These are phyloP conservation scores for Trichoderma aggressivum DNA, from an alignment of 2,329 filamentous ascomycete species.

Conservation along the genomic window DNA sequence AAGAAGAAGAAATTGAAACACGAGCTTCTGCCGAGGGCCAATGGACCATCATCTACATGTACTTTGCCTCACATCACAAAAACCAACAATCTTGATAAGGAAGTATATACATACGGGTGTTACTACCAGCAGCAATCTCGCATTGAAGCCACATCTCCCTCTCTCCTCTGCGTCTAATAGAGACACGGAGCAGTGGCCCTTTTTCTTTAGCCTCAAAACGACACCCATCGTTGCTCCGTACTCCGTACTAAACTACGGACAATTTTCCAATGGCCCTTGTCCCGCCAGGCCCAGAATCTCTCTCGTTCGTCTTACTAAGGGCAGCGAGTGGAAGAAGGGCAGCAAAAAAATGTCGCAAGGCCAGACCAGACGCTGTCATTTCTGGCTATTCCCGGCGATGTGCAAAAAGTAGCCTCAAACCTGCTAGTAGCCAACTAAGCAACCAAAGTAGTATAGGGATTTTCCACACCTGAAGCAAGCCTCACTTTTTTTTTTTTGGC, in stretches of 20 bases:
- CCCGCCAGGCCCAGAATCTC: background rate
- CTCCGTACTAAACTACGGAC: constrained; percentile 9
- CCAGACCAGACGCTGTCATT: background rate
- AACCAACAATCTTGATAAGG: background rate
- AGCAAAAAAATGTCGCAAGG: background rate
- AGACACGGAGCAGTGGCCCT: background rate
- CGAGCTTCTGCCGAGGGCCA: background rate
- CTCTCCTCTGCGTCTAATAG: background rate
- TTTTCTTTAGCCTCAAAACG: background rate
- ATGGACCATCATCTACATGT: background rate
- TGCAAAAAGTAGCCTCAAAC: background rate
- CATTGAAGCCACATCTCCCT: background rate
- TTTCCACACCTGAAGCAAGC: constrained; percentile 11
- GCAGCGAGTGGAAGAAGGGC: background rate
- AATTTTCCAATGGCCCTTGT: constrained; percentile 7
- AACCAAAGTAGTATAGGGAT: background rate
- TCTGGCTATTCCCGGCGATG: background rate
- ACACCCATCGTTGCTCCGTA: constrained; percentile 6
- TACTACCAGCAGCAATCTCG: background rate
- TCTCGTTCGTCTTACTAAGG: background rate
- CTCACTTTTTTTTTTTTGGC: background rate
- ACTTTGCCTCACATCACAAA: background rate
- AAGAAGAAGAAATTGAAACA: background rate
- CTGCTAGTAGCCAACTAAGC: no score
- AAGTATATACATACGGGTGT: background rate